Evolutionary conservation across 495 filamentous ascomycete species (phyloP).

Genomic region (Letharia columbiana): DNA sequence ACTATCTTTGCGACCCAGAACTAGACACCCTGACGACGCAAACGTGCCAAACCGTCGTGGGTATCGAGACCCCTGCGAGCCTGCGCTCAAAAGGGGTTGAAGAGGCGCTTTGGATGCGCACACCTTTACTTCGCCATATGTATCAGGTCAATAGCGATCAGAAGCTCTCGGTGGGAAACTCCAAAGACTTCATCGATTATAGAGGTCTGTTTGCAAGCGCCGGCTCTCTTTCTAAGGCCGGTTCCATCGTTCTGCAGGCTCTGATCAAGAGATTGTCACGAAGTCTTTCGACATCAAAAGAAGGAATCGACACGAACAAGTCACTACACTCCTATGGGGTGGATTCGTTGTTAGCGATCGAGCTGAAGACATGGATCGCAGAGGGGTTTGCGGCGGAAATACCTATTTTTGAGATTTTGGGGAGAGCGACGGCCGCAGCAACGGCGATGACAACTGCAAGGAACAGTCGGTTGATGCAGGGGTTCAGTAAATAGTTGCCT

Average conservation of each 20-base stretch:
- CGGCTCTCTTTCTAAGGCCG: constrained; percentile 25
- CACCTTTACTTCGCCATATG: constrained; percentile 5
- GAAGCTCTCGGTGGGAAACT: not conserved
- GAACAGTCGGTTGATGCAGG: too few species aligned
- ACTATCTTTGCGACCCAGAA: constrained; percentile 30
- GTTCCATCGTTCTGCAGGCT: constrained; percentile 27
- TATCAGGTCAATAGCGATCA: not conserved
- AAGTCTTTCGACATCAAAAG: constrained; percentile 29
- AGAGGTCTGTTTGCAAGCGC: constrained; percentile 9
- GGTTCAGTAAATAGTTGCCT: too few species aligned
- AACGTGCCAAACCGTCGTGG: constrained; percentile 27
- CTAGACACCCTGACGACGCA: constrained; percentile 17
- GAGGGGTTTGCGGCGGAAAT: not conserved
- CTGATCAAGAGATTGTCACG: constrained; percentile 31
- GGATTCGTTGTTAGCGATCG: constrained; percentile 6
- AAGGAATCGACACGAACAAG: constrained; percentile 32
- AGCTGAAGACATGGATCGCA: not conserved
- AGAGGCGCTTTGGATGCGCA: not conserved
- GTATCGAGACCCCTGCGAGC: constrained; percentile 6
- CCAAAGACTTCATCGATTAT: not conserved
- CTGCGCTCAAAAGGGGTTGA: not conserved
- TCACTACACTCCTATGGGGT: constrained; percentile 39
- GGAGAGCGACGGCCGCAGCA: too few species aligned
- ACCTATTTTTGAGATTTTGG: not conserved
- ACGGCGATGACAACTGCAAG: too few species aligned